Evolutionary conservation across 164 flowering plant genomes (phyloP), one percentile per base, ranked within the genome.

Genomic region (Liriodendron chinense): DNA sequence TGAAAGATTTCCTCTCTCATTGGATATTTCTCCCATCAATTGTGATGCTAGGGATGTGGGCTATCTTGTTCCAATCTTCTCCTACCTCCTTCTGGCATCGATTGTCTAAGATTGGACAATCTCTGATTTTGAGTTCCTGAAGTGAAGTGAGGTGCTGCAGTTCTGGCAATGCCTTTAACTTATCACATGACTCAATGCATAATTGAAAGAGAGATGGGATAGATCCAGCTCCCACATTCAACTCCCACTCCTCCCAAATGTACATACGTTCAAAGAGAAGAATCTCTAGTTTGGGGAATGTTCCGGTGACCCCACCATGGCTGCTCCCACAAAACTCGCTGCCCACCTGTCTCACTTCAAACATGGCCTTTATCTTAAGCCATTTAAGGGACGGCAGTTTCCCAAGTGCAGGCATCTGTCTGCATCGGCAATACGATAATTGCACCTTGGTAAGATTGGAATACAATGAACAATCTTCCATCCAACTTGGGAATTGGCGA

Each of bases 61-160:
- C 43, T 26, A 66, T 66, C 47, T 25, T 66, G 47, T 66, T 20
- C 69, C 69, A 66, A 12, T 66, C 69, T 34, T 66, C 69, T 24
- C 69, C 69, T 7, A 20, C 25, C 20, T 28, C 43, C 43, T 66
- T 26, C 69, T 66, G 16, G 14, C 69, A 66, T 66, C 48, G 43
- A 13, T 12, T 66, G 7, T 25, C 69, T 28, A 66, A 28, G 9
- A 2, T 5, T 9, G 47, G 47, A 66, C 69, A 66, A 7, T 28
- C 43, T 14, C 28, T 26, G 25, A 66, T 66, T 1, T 24, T 14
- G n/a, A 66, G 69, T 13, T 28, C 20, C 20, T 25, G 20, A 18
- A 66, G 69, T 25, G 47, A 7, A 10, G 24, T 63, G 9, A 63
- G 24, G 65, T 8, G 9, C 18, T 21, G 20, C 23, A 63, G 9